phyloP scores from a whole-genome alignment of 768 basidiomycete species.

The Phlegmacium glaucopus region DNA sequence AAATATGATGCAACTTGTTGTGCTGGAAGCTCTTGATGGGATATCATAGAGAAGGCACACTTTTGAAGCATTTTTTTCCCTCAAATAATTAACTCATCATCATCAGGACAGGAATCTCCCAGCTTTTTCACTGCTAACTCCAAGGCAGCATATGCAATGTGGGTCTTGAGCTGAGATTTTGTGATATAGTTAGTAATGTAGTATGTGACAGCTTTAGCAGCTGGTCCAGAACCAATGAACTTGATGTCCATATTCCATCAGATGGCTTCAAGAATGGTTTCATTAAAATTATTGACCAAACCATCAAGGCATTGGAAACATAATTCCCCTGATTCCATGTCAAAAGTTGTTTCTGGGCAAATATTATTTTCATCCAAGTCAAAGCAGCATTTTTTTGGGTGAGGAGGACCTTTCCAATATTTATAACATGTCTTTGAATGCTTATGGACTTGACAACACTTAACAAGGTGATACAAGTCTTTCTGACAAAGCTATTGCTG shows the following conservation, averaged over 20 bases:
- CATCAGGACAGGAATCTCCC: conserved; percentile 13
- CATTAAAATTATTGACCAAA: conserved; percentile 41
- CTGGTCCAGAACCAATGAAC: conserved; percentile 36
- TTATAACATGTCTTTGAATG: conserved; percentile 37
- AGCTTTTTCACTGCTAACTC: conserved; percentile 31
- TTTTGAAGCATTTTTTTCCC: conserved; percentile 34
- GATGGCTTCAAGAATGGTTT: conserved; percentile 30
- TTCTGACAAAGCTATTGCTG: no score
- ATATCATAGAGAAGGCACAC: conserved; percentile 33
- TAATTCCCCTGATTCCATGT: conserved; percentile 29
- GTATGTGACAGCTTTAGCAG: conserved; percentile 39
- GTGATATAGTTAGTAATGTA: conserved; percentile 53
- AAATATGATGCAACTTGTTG: conserved; percentile 35
- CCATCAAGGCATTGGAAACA: conserved; percentile 32
- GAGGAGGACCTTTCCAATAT: conserved; percentile 26
- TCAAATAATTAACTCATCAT: conserved; percentile 10
- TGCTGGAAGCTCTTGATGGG: conserved; percentile 35
- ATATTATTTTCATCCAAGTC: conserved; percentile 19
- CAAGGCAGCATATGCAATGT: conserved; percentile 37
- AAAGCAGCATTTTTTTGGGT: conserved; percentile 27
- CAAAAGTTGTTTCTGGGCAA: conserved; percentile 13
- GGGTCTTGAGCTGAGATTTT: conserved; percentile 37
- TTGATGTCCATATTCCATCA: conserved; percentile 48
- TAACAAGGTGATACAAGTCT: conserved; percentile 15
- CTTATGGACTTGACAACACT: conserved; percentile 27